A percentile compares a stretch with the other conserved stretches of the same genome.
Evolutionary conservation across 2,329 filamentous ascomycete genomes (phyloP).

Genomic region (Thermothelomyces thermophilus): DNA sequence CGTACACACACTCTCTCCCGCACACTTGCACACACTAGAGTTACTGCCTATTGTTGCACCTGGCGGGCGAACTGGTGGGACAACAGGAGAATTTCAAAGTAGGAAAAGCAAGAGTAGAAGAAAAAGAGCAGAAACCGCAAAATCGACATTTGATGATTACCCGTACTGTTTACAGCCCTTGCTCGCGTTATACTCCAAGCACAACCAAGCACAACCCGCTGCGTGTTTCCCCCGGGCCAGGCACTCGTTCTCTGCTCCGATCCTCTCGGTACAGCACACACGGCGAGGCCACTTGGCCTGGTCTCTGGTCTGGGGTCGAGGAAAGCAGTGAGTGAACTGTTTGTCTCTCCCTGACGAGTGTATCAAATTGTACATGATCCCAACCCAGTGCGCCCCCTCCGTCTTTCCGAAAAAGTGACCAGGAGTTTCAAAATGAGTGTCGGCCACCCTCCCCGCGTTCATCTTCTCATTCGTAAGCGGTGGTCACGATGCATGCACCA

Average conservation of each 20-base stretch:
- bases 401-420: constrained; percentile 32
- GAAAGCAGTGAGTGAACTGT: constrained; percentile 23
- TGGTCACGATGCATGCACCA: constrained; percentile 23
- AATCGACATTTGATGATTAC: constrained; percentile 18
- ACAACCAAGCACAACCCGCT: not conserved
- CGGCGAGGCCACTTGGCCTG: constrained; percentile 13
- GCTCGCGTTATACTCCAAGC: constrained; percentile 3
- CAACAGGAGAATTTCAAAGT: no score
- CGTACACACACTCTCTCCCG: no score
- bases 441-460: constrained; percentile 18
- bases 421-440: constrained; percentile 26
- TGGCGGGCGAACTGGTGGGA: no score
- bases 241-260: not conserved
- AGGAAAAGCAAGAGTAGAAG: no score
- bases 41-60: no score
- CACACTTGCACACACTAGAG: no score
- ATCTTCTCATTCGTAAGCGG: constrained; percentile 19
- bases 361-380: constrained; percentile 33
- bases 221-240: not conserved
- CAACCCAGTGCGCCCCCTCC: constrained; percentile 29
- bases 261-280: constrained; percentile 12
- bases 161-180: constrained; percentile 14
- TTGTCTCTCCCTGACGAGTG: constrained; percentile 26
- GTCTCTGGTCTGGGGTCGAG: constrained; percentile 6
- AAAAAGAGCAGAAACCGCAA: constrained; percentile 8